A percentile compares a stretch with the other conserved stretches of the same genome.
phyloP scores from a whole-genome alignment of 345 rosid species.

The Nephelium lappaceum region DNA sequence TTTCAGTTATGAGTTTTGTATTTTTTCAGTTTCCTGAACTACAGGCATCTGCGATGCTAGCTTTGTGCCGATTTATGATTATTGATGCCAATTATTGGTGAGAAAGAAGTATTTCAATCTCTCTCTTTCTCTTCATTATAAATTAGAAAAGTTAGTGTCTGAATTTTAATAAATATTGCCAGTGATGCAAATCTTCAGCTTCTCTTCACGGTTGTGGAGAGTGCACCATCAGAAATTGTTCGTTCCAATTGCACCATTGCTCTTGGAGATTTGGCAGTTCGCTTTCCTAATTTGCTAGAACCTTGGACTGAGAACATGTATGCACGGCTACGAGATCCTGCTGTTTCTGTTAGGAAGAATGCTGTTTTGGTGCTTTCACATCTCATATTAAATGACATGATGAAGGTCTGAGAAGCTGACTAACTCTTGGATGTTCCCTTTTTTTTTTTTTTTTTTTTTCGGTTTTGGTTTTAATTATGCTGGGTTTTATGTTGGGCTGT shows the following conservation, averaged over 20 bases:
- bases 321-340: constrained; percentile 73
- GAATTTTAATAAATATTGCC: constrained; percentile 38
- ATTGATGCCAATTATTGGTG: constrained; percentile 92
- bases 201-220: constrained; percentile 95
- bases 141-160: constrained; percentile 17
- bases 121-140: constrained; percentile 4
- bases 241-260: constrained; percentile 95
- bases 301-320: constrained; percentile 99
- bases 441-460: neutral
- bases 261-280: constrained; percentile 97
- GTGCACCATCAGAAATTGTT: constrained; percentile 86
- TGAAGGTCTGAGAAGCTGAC: constrained; percentile 66
- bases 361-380: constrained; percentile 98
- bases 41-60: constrained; percentile 97
- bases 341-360: constrained; percentile 88
- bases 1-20: neutral
- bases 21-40: constrained; percentile 71
- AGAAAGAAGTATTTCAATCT: constrained; percentile 21
- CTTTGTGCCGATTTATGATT: constrained; percentile 89
- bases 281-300: constrained; percentile 91
- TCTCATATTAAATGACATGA: constrained; percentile 98
- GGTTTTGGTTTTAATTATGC: constrained; percentile 11
- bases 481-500: constrained; percentile 30
- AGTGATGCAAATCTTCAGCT: constrained; percentile 95
- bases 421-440: constrained; percentile 20